Evolutionary conservation across 1,284 basidiomycete genomes (phyloP).

Genomic region (Apiotrichum mycotoxinovorans): DNA sequence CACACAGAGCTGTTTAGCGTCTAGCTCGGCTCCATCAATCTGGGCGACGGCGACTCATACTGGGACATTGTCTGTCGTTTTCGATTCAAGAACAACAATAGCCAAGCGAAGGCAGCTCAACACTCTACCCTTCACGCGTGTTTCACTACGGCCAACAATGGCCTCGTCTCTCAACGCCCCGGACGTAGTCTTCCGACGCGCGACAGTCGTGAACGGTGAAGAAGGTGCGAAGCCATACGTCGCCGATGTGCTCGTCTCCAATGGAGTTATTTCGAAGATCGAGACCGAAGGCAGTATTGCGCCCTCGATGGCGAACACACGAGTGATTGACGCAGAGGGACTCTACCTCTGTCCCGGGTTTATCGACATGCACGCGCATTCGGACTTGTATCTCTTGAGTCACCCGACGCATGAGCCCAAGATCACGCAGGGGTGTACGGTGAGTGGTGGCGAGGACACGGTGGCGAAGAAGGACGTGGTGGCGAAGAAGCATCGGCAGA

Average conservation of each 20-base stretch:
- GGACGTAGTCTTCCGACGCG: conserved; percentile 24
- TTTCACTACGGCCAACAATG: no score
- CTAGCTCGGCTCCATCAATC: no score
- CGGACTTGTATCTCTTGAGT: conserved; percentile 43
- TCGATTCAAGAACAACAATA: no score
- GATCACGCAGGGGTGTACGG: conserved; percentile 46
- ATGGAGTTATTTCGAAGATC: conserved; percentile 29
- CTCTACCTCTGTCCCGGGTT: conserved; percentile 43
- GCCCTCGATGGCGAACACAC: not conserved
- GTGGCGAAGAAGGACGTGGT: no score
- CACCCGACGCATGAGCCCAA: conserved; percentile 44
- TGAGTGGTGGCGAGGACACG: conserved; percentile 19
- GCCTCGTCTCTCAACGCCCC: no score
- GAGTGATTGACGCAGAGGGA: conserved; percentile 29
- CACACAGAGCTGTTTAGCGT: no score
- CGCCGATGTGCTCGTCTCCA: conserved; percentile 34
- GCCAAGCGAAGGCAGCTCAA: no score
- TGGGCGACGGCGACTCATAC: no score
- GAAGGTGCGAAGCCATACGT: conserved; percentile 23
- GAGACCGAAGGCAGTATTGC: no score
- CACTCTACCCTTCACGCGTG: no score
- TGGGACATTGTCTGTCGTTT: no score
- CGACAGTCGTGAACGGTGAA: conserved; percentile 37
- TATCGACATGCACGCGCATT: conserved; percentile 50
- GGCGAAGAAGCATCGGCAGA: not conserved